These are phyloP conservation scores for Turnera subulata DNA, from an alignment of 345 rosid genomes.

Conservation along the genomic window DNA sequence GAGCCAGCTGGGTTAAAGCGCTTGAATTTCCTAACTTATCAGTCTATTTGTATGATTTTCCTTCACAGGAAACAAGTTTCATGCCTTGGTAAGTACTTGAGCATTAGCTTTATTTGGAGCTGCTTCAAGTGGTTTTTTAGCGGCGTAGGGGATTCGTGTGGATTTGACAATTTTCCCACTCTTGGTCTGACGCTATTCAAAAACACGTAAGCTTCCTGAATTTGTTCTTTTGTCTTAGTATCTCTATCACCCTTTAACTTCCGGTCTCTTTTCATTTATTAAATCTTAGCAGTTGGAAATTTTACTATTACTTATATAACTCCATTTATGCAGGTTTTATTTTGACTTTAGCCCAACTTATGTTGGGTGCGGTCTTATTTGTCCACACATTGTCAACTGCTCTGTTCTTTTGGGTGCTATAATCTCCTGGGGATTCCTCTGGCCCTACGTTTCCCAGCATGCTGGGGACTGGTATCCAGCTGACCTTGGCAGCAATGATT, in stretches of 20 bases:
- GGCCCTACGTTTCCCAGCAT: slow-evolving; percentile 73
- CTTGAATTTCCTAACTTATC: no score
- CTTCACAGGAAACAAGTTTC: slow-evolving; percentile 71
- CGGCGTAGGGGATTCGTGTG: slow-evolving; percentile 87
- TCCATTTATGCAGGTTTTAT: slow-evolving; percentile 59
- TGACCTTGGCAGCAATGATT: slow-evolving; percentile 69
- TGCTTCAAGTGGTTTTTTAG: slow-evolving; percentile 99
- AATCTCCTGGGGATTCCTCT: slow-evolving; percentile 85
- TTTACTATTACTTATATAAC: slow-evolving; percentile 1
- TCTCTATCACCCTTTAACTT: no score
- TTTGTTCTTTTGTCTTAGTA: slow-evolving; percentile 11
- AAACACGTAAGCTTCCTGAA: slow-evolving; percentile 58
- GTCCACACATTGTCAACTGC: slow-evolving; percentile 90
- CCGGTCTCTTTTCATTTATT: neutral
- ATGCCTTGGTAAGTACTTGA: slow-evolving; percentile 85
- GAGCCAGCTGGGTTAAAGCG: no score
- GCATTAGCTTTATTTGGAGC: slow-evolving; percentile 88
- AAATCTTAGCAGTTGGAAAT: neutral
- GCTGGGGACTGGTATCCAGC: slow-evolving; percentile 92
- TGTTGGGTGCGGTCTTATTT: slow-evolving; percentile 96
- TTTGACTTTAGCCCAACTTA: slow-evolving; percentile 94
- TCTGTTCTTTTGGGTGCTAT: slow-evolving; percentile 90
- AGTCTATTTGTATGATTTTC: slow-evolving; percentile 12
- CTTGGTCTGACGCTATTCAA: slow-evolving; percentile 77
- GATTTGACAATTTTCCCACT: slow-evolving; percentile 89